phyloP scores from a whole-genome alignment of 2,329 filamentous ascomycete genomes.

The Xylariaceae sp. region DNA sequence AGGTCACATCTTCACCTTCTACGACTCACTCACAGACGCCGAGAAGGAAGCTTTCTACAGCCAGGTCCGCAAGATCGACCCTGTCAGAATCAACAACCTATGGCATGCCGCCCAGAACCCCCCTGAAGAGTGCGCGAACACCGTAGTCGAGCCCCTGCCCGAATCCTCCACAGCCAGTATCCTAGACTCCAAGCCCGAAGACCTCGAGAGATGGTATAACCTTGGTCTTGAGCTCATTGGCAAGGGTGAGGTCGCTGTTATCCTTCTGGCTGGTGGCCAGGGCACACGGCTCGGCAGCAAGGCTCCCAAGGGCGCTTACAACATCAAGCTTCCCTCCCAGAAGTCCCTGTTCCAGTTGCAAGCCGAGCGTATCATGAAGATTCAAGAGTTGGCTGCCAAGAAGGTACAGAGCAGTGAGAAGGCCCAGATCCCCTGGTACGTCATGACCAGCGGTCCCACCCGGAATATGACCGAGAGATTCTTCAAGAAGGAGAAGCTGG shows the following conservation, averaged over 20 bases:
- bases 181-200: slow-evolving; percentile 74
- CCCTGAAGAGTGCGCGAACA: slow-evolving; percentile 52
- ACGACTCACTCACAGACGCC: slow-evolving; percentile 65
- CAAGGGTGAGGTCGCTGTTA: slow-evolving; percentile 73
- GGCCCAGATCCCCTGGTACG: slow-evolving; percentile 87
- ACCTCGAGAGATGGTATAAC: slow-evolving; percentile 80
- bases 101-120: slow-evolving; percentile 77
- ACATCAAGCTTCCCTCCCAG: slow-evolving; percentile 86
- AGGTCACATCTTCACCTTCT: slow-evolving; percentile 81
- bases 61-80: slow-evolving; percentile 78
- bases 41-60: slow-evolving; percentile 76
- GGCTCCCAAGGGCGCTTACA: slow-evolving; percentile 93
- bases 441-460: slow-evolving; percentile 98
- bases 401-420: slow-evolving; percentile 53
- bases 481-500: slow-evolving; percentile 48
- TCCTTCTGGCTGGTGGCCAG: slow-evolving; percentile 96
- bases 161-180: slow-evolving; percentile 82
- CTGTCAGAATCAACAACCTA: slow-evolving; percentile 80
- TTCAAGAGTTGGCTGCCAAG: slow-evolving; percentile 74
- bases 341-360: slow-evolving; percentile 98
- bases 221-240: slow-evolving; percentile 74
- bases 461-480: slow-evolving; percentile 87
- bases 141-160: slow-evolving; percentile 76
- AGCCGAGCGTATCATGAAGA: slow-evolving; percentile 83
- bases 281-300: slow-evolving; percentile 92